Conservation (phyloP, 2,329 filamentous ascomycete species). For the Microcyclosporella mali region DNA sequence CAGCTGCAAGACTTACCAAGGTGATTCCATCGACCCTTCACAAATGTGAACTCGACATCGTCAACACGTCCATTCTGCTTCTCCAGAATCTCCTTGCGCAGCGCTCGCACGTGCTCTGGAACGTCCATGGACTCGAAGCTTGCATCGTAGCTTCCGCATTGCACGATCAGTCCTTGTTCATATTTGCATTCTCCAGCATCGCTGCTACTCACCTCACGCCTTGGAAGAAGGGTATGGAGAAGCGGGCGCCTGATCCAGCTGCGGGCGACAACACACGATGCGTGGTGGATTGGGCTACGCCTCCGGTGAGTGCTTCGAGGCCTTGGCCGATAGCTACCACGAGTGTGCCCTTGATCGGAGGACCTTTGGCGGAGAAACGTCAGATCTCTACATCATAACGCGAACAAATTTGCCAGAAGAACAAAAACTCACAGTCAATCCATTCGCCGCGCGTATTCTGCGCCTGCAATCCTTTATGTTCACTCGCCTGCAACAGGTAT, state of each 20-base stretch:
- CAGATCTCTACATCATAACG: too few relatives aligned
- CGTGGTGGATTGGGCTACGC: constrained; percentile 74
- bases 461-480: constrained; percentile 72
- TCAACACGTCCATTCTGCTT: constrained; percentile 52
- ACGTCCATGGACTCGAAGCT: constrained; percentile 71
- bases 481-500: constrained; percentile 72
- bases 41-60: constrained; percentile 83
- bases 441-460: constrained; percentile 72
- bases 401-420: not conserved
- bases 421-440: constrained; percentile 59
- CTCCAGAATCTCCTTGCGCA: constrained; percentile 55
- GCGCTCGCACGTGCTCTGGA: constrained; percentile 56
- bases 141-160: constrained; percentile 52
- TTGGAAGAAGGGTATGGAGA: constrained; percentile 82
- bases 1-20: constrained; percentile 54
- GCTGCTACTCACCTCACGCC: constrained; percentile 38
- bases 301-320: constrained; percentile 75
- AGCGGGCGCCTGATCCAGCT: constrained; percentile 64
- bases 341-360: constrained; percentile 67
- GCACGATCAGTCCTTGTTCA: too few relatives aligned
- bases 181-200: too few relatives aligned
- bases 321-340: constrained; percentile 86
- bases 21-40: constrained; percentile 58
- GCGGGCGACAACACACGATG: constrained; percentile 73
- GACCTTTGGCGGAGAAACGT: constrained; percentile 25